phyloP scores from a whole-genome alignment of 192 early-diverging fungal species.

The Coemansia aciculifera region DNA sequence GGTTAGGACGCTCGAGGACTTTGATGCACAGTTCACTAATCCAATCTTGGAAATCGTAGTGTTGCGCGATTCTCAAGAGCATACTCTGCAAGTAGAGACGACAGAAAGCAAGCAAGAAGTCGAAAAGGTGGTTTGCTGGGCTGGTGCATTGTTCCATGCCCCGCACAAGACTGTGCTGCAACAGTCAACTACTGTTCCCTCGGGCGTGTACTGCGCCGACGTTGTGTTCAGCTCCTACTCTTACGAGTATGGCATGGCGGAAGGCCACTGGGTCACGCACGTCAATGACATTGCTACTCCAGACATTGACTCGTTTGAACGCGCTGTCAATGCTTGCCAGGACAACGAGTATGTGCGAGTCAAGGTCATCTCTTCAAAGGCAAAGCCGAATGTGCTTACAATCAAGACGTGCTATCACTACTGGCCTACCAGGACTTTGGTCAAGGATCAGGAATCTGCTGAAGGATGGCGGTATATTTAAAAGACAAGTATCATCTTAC shows the following conservation, averaged over 20 bases:
- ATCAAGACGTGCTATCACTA: constrained; percentile 74
- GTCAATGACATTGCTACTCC: constrained; percentile 61
- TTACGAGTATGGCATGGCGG: constrained; percentile 58
- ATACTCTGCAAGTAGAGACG: constrained; percentile 66
- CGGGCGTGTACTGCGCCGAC: constrained; percentile 64
- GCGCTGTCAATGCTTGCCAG: constrained; percentile 57
- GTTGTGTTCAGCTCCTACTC: constrained; percentile 67
- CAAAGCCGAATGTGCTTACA: constrained; percentile 62
- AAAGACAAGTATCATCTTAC: background rate
- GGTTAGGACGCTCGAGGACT: constrained; percentile 62
- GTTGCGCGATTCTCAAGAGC: constrained; percentile 71
- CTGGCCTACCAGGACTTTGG: constrained; percentile 65
- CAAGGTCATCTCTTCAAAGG: constrained; percentile 26
- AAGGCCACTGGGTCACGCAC: constrained; percentile 68
- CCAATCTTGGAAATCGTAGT: constrained; percentile 59
- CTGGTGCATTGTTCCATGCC: constrained; percentile 75
- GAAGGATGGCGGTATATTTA: constrained; percentile 51
- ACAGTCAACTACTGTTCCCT: constrained; percentile 65
- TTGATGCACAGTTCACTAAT: constrained; percentile 58
- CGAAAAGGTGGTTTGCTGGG: constrained; percentile 76
- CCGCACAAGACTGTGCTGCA: constrained; percentile 70
- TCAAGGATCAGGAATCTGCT: constrained; percentile 43
- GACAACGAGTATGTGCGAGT: constrained; percentile 57
- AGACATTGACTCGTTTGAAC: constrained; percentile 64
- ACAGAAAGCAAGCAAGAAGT: constrained; percentile 60